Percentiles rank a stretch among this genome's conserved stretches.
These are phyloP conservation scores for Pichia exigua DNA, from an alignment of 805 yeast genomes.

Conservation along the genomic window DNA sequence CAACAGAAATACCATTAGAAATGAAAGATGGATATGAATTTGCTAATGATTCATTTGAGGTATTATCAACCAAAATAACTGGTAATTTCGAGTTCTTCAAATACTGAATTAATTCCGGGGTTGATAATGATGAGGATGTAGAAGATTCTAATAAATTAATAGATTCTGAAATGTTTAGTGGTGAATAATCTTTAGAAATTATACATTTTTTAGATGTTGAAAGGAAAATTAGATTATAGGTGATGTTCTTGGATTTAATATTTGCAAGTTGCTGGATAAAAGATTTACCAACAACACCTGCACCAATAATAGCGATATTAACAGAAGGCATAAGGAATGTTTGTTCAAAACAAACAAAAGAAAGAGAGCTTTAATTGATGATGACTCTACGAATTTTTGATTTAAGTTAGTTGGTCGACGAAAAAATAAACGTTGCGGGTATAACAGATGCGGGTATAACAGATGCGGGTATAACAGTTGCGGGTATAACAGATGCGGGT, in stretches of 20 bases:
- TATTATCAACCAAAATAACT: slow-evolving; percentile 85
- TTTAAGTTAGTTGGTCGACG: too few species aligned
- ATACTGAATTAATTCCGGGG: slow-evolving; percentile 52
- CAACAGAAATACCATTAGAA: slow-evolving; percentile 76
- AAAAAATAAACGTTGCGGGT: too few species aligned
- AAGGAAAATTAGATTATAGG: slow-evolving; percentile 70
- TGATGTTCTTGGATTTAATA: slow-evolving; percentile 45
- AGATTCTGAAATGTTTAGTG: slow-evolving; percentile 61
- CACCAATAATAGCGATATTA: slow-evolving; percentile 68
- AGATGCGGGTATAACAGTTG: too few species aligned
- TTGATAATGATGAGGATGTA: slow-evolving; percentile 41
- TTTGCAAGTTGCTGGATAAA: slow-evolving; percentile 72
- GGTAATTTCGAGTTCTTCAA: slow-evolving; percentile 65
- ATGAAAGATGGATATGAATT: slow-evolving; percentile 68
- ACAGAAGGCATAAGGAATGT: slow-evolving; percentile 30
- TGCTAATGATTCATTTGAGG: slow-evolving; percentile 77
- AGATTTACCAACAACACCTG: slow-evolving; percentile 95
- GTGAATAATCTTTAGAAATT: slow-evolving; percentile 58
- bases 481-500: too few species aligned
- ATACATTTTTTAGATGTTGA: slow-evolving; percentile 70
- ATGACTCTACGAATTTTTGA: too few species aligned
- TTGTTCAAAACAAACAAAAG: too few species aligned
- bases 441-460: too few species aligned
- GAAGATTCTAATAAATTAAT: slow-evolving; percentile 38
- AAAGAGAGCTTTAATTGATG: too few species aligned